Conservation (phyloP, 2,329 filamentous ascomycete genomes). For the Microdochium nivale region DNA sequence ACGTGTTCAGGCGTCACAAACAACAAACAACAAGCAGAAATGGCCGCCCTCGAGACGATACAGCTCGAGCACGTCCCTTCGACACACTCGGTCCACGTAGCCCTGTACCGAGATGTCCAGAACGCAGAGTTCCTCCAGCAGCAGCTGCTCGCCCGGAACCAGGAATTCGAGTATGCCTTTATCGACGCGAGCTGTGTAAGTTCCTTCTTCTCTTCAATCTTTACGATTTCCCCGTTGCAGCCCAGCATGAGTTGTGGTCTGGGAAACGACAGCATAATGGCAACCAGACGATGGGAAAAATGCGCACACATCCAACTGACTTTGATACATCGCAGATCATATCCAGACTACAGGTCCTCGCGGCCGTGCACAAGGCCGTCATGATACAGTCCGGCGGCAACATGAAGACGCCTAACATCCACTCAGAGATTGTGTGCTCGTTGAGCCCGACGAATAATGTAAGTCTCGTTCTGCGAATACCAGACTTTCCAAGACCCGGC, state of each 20-base stretch:
- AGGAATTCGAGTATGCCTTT: constrained; percentile 86
- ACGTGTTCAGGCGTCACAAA: too few relatives aligned
- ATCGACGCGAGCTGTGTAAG: constrained; percentile 74
- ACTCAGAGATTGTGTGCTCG: constrained; percentile 78
- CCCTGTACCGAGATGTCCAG: constrained; percentile 65
- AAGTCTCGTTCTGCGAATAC: too few relatives aligned
- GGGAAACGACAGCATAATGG: too few relatives aligned
- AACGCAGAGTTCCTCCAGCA: constrained; percentile 73
- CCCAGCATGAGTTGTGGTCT: too few relatives aligned
- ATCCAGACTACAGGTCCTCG: constrained; percentile 63
- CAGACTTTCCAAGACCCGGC: too few relatives aligned
- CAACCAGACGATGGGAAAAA: too few relatives aligned
- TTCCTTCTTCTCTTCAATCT: constrained; percentile 18
- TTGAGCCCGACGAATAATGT: constrained; percentile 80
- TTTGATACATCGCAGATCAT: too few relatives aligned
- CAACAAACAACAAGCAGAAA: too few relatives aligned
- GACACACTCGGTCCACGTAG: constrained; percentile 60
- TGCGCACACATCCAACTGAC: too few relatives aligned
- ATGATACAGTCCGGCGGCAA: constrained; percentile 51
- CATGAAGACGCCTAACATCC: constrained; percentile 74
- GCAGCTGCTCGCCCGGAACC: constrained; percentile 78
- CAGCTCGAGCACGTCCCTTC: constrained; percentile 67
- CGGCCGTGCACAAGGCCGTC: constrained; percentile 70
- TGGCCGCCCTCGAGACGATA: constrained; percentile 55
- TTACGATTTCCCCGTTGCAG: neutral